Conservation (phyloP, 345 rosid genomes). For the Garcia nutans region DNA sequence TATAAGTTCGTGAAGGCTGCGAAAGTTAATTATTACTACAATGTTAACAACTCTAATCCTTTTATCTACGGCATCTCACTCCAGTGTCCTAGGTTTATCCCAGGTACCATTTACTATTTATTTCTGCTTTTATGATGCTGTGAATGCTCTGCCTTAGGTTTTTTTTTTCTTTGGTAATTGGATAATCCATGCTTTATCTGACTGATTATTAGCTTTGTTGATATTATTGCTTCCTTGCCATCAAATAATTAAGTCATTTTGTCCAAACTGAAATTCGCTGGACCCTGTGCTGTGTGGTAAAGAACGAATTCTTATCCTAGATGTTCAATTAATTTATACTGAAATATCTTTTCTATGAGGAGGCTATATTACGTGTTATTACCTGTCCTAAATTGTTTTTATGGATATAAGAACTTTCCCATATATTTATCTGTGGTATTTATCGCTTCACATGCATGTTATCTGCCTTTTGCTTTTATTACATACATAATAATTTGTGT, state of each 20-base stretch:
- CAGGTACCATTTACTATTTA: slow-evolving; percentile 57
- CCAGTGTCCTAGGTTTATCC: slow-evolving; percentile 96
- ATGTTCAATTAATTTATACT: not conserved
- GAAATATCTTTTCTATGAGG: not conserved
- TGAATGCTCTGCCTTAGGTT: not conserved
- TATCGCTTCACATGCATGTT: not conserved
- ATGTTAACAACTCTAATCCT: slow-evolving; percentile 53
- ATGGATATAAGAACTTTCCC: not conserved
- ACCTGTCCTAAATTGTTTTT: not conserved
- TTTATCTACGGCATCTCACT: slow-evolving; percentile 77
- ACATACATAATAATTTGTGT: not conserved
- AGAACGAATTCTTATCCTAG: not conserved
- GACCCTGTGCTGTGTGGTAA: not conserved
- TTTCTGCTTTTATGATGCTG: not conserved
- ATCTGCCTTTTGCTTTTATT: not conserved
- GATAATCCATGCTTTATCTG: not conserved
- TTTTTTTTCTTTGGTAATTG: not conserved
- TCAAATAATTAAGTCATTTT: not conserved
- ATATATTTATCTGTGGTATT: not conserved
- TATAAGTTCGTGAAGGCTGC: slow-evolving; percentile 56
- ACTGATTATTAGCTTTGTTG: not conserved
- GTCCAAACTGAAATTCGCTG: not conserved
- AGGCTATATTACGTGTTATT: too few species aligned
- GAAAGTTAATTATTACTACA: slow-evolving; percentile 54
- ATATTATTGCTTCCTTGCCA: not conserved